These are phyloP conservation scores for Syncephalis plumigaleata DNA, from an alignment of 371 early-diverging fungal species.

Conservation along the genomic window DNA sequence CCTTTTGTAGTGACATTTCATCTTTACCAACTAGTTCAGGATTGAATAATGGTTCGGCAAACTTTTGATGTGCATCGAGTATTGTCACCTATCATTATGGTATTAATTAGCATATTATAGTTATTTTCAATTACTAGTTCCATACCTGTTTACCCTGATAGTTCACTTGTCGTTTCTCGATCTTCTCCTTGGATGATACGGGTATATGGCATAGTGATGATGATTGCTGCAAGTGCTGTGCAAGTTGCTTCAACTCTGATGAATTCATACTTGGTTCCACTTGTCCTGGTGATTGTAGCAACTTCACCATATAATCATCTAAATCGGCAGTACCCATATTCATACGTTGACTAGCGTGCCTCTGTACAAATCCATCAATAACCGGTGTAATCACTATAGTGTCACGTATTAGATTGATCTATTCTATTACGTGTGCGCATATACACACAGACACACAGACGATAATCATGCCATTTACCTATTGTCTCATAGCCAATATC, in stretches of 20 bases:
- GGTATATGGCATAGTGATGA: constrained; percentile 4
- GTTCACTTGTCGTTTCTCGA: too few relatives aligned
- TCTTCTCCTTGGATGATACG: too few relatives aligned
- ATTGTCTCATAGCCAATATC: constrained; percentile 56
- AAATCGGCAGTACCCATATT: constrained; percentile 52
- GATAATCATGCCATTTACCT: constrained; percentile 1
- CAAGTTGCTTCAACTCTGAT: too few relatives aligned
- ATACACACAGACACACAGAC: too few relatives aligned
- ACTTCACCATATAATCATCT: constrained; percentile 30
- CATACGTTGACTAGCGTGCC: constrained; percentile 32
- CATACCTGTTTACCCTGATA: too few relatives aligned
- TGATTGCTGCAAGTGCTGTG: neutral
- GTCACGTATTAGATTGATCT: neutral
- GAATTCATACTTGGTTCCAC: too few relatives aligned
- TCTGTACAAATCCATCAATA: constrained; percentile 41
- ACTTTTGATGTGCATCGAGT: constrained; percentile 35
- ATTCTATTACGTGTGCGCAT: too few relatives aligned
- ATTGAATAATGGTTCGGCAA: constrained; percentile 42
- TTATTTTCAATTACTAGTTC: neutral
- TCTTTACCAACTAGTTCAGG: constrained; percentile 25
- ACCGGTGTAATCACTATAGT: constrained; percentile 44
- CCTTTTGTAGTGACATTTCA: constrained; percentile 30
- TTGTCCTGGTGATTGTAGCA: constrained; percentile 18
- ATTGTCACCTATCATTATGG: constrained; percentile 23
- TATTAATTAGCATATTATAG: neutral